Base-by-base conservation (phyloP, 2,329 filamentous ascomycete genomes). In the Paraphoma chrysanthemicola region DNA sequence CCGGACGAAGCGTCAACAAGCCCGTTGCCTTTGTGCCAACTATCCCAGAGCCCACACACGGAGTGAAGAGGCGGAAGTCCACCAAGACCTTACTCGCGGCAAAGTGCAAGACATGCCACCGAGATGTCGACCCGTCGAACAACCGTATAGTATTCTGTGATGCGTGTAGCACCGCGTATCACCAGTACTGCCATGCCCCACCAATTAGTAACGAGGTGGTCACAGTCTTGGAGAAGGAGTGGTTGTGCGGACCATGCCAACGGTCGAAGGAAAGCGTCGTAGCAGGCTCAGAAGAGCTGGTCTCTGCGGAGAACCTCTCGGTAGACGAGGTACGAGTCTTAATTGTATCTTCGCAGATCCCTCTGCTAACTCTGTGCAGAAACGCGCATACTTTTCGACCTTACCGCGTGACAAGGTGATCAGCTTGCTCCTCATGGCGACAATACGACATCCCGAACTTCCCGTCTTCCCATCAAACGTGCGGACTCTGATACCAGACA, bases 61-160 rank as follows among this genome's bases (percentile, higher is more conserved):
- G 76, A 39, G 70, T 77, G 76, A 85, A 82, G 76, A 80, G 84
- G 58, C 88, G 88, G 76, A 84, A 87, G 60, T 86, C 84, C 18
- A 82, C 83, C 68, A 78, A 77, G 59, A 75, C 79, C 69, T 61
- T 80, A 76, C 62, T 85, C 76, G 78, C 74, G 75, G 59, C 85
- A 12, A 82, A 90, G 31, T 95, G 91, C 79, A 88, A 88, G 66
- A 83, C 86, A 61, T 96, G 92, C 77, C 84, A 88, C 51, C 83
- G 91, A 62, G 88, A 90, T 9, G 85, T 90, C 62, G 91, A 89
- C 68, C 88, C 90, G 3, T 74, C 81, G n/a, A 86, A 81, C 64
- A 95, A 95, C 77, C 86, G 88, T 77, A 93, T 96, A 71, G 91
- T 95, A 2, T 92, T 93, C 75, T 96, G 92, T 78, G 90, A 94